phyloP scores from a whole-genome alignment of 306 rosid genomes.

The Macrotyloma uniflorum region DNA sequence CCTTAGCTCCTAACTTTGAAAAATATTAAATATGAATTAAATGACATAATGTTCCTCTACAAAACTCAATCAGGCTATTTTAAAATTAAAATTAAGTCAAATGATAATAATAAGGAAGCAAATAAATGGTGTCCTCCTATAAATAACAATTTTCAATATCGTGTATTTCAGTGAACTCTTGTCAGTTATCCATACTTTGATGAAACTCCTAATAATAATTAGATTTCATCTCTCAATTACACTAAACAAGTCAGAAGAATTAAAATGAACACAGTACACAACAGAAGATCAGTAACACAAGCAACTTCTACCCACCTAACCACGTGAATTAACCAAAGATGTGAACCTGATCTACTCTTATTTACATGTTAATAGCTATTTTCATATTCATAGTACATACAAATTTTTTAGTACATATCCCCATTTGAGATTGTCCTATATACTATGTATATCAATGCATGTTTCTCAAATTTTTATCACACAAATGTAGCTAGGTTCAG shows the following conservation, averaged over 20 bases:
- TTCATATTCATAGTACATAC: background rate
- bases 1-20: constrained; percentile 1
- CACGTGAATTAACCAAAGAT: background rate
- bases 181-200: background rate
- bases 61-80: background rate
- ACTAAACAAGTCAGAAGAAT: background rate
- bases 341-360: background rate
- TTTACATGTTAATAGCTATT: background rate
- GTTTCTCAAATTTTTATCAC: background rate
- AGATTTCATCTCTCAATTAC: background rate
- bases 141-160: background rate
- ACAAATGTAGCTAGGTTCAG: background rate
- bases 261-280: background rate
- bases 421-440: background rate
- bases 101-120: background rate
- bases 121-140: background rate
- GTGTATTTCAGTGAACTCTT: background rate
- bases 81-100: background rate
- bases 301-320: background rate
- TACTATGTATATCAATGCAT: background rate
- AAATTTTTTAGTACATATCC: background rate
- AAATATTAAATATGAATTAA: background rate
- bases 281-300: background rate
- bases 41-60: background rate
- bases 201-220: background rate